Percentiles rank a stretch among this genome's conserved stretches.
phyloP scores from a whole-genome alignment of 176 grass and related monocot species.

The Cenchrus fungigraminus region DNA sequence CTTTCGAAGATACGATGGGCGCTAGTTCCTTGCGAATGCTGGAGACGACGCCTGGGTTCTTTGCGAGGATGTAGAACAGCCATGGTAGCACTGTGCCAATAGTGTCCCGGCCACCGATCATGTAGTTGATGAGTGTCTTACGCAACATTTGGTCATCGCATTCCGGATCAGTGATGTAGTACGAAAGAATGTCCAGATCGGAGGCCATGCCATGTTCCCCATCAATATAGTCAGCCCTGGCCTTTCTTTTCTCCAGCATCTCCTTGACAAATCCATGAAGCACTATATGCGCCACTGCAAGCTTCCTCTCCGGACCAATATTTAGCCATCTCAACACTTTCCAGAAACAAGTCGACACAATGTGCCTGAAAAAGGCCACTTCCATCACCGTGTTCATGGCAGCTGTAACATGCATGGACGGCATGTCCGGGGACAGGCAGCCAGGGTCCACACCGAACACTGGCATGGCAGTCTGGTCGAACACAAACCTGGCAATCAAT shows the following conservation, averaged over 20 bases:
- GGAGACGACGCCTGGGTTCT: not conserved
- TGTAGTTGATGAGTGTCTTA: not conserved
- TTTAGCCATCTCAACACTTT: not conserved
- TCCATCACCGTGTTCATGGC: not conserved
- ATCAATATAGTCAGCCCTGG: not conserved
- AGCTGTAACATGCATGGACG: not conserved
- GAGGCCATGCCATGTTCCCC: not conserved
- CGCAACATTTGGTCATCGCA: no score
- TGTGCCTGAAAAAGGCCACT: not conserved
- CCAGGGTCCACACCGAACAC: not conserved
- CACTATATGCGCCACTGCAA: not conserved
- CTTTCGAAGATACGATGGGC: not conserved
- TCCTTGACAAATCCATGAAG: not conserved
- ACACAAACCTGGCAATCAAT: not conserved
- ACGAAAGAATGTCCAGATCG: not conserved
- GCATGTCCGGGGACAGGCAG: not conserved
- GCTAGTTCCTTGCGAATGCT: not conserved
- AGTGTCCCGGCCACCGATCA: not conserved
- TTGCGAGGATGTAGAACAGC: slow-evolving; percentile 13
- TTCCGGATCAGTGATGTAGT: no score
- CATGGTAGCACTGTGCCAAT: not conserved
- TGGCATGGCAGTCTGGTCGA: not conserved
- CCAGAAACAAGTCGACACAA: not conserved
- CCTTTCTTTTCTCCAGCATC: not conserved
- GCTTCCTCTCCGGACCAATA: not conserved